Conservation (phyloP, 2,329 filamentous ascomycete genomes). For the Colletotrichum scovillei region DNA sequence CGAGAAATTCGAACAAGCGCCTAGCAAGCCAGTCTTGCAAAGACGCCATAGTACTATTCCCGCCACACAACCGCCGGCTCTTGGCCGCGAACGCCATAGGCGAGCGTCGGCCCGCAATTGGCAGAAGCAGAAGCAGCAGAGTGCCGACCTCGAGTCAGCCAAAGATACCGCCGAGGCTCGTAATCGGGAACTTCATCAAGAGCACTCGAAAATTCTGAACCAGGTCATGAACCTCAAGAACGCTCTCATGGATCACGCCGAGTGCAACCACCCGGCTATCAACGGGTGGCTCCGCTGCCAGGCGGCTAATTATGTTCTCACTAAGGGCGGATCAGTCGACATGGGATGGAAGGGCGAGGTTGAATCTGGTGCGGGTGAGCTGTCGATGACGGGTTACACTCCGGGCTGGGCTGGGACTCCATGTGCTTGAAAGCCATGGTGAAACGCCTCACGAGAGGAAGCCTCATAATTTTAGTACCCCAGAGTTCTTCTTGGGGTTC, state of each 20-base stretch:
- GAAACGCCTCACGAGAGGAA: not conserved
- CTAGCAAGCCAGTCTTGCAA: not conserved
- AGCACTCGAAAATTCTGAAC: conserved; percentile 5
- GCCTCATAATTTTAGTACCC: no score
- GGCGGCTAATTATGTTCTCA: conserved; percentile 1
- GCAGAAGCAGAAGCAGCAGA: conserved; percentile 28
- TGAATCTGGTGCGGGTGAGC: not conserved
- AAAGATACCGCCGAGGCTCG: conserved; percentile 9
- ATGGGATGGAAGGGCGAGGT: not conserved
- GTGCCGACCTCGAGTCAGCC: conserved; percentile 11
- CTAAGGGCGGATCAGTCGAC: not conserved
- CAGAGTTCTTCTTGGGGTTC: no score
- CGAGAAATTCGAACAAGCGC: no score
- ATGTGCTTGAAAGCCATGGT: not conserved
- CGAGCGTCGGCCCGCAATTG: conserved; percentile 32
- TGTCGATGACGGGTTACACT: not conserved
- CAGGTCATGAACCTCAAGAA: conserved; percentile 23
- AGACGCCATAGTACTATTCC: not conserved
- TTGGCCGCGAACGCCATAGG: conserved; percentile 21
- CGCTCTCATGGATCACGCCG: conserved; percentile 26
- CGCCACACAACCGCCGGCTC: not conserved
- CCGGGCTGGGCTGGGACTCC: not conserved
- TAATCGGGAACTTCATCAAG: not conserved
- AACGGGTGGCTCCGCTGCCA: conserved; percentile 20
- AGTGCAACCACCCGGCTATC: conserved; percentile 25